A percentile compares a stretch with the other conserved stretches of the same genome.
Conservation (phyloP, 768 basidiomycete genomes). For the Russula sp. region DNA sequence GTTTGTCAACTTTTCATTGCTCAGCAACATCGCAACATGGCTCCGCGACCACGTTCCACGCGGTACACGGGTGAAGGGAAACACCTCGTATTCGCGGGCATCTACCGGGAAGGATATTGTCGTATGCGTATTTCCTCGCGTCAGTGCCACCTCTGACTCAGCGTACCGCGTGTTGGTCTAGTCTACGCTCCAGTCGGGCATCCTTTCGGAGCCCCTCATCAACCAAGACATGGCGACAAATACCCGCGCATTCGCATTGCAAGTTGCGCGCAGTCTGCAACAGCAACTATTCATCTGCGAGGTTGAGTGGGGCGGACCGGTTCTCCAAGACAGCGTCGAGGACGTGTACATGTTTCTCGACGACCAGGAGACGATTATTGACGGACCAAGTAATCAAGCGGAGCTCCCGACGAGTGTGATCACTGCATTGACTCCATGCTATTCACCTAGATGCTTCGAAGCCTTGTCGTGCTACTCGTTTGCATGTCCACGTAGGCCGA, state of each 20-base stretch:
- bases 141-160: not conserved
- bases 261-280: conserved; percentile 85
- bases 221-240: conserved; percentile 66
- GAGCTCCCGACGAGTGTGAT: conserved; percentile 85
- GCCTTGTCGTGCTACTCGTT: conserved; percentile 76
- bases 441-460: conserved; percentile 78
- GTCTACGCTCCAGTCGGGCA: conserved; percentile 84
- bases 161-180: conserved; percentile 26
- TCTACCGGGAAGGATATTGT: conserved; percentile 96
- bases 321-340: conserved; percentile 80
- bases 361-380: conserved; percentile 60
- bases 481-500: conserved; percentile 54
- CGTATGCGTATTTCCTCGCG: conserved; percentile 39
- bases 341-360: conserved; percentile 93
- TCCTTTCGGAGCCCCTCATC: conserved; percentile 75
- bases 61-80: conserved; percentile 83
- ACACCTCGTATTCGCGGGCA: conserved; percentile 81
- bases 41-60: conserved; percentile 85
- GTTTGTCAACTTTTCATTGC: conserved; percentile 82
- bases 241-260: conserved; percentile 76
- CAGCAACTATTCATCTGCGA: conserved; percentile 94
- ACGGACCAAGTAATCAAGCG: conserved; percentile 52
- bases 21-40: conserved; percentile 85
- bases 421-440: conserved; percentile 85
- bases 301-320: conserved; percentile 89